Percentiles rank a stretch among this genome's conserved stretches.
Conservation (phyloP, 2,329 filamentous ascomycete species). For the Fusarium albosuccineum region DNA sequence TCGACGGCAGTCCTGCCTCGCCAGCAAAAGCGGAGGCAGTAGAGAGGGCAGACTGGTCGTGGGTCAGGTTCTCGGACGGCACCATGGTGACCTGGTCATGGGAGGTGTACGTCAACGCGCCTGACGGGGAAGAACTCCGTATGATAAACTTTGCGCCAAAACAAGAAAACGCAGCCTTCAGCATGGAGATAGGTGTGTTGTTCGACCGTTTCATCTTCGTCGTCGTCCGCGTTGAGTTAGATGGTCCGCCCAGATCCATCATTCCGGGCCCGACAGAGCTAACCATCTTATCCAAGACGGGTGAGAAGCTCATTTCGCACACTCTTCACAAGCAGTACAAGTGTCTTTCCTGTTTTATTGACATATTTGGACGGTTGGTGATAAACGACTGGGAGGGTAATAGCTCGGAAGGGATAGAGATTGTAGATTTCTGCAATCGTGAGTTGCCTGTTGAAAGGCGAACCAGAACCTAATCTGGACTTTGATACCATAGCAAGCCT, state of each 20-base stretch:
- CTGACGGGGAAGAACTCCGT: neutral
- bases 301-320: conserved; percentile 3
- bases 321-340: neutral
- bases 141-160: neutral
- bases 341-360: conserved; percentile 3
- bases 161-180: neutral
- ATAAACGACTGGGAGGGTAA: neutral
- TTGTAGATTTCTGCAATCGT: conserved; percentile 12
- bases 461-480: too few relatives aligned
- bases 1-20: neutral
- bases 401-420: neutral
- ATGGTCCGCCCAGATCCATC: neutral
- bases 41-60: neutral
- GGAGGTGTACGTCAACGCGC: neutral
- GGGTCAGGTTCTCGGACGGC: conserved; percentile 7
- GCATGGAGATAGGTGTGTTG: conserved; percentile 1
- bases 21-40: neutral
- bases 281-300: conserved; percentile 13
- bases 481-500: too few relatives aligned
- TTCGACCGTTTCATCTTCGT: conserved; percentile 26
- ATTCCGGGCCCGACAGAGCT: neutral
- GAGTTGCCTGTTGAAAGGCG: neutral
- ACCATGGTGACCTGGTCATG: neutral
- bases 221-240: too few relatives aligned
- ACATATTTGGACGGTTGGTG: conserved; percentile 19